These are phyloP conservation scores for Backusella psychrophila DNA, from an alignment of 192 early-diverging fungal species.

Conservation along the genomic window DNA sequence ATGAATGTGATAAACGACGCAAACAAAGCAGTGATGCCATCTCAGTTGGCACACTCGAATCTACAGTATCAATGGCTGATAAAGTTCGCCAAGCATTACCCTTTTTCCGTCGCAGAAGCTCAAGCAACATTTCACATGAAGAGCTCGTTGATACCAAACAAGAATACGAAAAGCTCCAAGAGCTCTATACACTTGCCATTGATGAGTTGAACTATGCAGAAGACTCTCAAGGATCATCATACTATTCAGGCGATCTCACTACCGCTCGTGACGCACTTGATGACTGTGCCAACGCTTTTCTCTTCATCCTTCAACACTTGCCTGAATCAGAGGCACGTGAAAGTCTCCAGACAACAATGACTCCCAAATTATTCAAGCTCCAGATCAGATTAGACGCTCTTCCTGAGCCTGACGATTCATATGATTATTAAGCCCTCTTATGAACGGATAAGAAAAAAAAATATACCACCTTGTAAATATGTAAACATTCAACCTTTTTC, in stretches of 20 bases:
- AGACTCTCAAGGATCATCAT: conserved; percentile 13
- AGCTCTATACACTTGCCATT: conserved; percentile 1
- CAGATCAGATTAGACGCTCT: conserved; percentile 4
- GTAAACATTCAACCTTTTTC: background rate
- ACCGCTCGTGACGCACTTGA: conserved; percentile 12
- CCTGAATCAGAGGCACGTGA: conserved; percentile 8
- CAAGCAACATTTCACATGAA: background rate
- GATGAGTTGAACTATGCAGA: conserved; percentile 18
- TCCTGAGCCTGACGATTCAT: background rate
- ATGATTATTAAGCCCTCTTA: background rate
- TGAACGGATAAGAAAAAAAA: background rate
- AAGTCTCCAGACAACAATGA: conserved; percentile 10
- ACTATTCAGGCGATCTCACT: conserved; percentile 14
- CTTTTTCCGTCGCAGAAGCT: conserved; percentile 13
- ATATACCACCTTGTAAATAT: conserved; percentile 9
- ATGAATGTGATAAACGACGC: background rate
- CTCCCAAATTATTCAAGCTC: background rate
- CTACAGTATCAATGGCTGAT: conserved; percentile 3
- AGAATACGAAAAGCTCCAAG: conserved; percentile 7
- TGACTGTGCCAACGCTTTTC: conserved; percentile 9
- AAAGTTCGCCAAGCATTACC: conserved; percentile 15
- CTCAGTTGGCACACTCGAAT: conserved; percentile 8
- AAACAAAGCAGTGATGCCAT: conserved; percentile 12
- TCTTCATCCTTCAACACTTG: background rate
- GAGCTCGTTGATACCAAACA: background rate